Conservation (phyloP, 768 basidiomycete genomes). For the Tricholoma sp. region DNA sequence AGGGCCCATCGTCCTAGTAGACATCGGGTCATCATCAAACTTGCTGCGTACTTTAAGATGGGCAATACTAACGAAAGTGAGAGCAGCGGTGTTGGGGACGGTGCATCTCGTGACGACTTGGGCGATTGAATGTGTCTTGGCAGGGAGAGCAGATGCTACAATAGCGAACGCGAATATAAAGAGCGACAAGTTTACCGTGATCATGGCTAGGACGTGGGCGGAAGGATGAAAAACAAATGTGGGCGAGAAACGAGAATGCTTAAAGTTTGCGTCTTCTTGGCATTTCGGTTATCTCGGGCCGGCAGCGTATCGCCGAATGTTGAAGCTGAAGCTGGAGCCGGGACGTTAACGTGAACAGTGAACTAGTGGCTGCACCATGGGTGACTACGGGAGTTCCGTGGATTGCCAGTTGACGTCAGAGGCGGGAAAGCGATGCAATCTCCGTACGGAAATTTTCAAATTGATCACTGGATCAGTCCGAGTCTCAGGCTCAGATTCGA, state of each 20-base stretch:
- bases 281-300: too few relatives aligned
- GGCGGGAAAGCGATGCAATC: too few relatives aligned
- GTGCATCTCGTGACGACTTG: conserved; percentile 32
- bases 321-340: too few relatives aligned
- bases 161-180: conserved; percentile 9
- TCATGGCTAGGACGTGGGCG: neutral
- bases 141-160: conserved; percentile 9
- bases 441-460: too few relatives aligned
- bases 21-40: neutral
- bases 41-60: neutral
- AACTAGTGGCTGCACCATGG: too few relatives aligned
- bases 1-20: conserved; percentile 40
- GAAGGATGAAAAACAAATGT: conserved; percentile 1
- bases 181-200: neutral
- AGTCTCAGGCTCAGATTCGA: too few relatives aligned
- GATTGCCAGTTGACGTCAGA: too few relatives aligned
- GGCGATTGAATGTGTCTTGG: conserved; percentile 8
- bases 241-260: neutral
- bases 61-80: conserved; percentile 32
- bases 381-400: too few relatives aligned
- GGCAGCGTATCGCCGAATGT: too few relatives aligned
- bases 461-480: too few relatives aligned
- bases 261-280: too few relatives aligned
- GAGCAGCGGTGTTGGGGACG: conserved; percentile 32
- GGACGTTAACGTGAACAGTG: too few relatives aligned